Evolutionary conservation across 2,329 filamentous ascomycete genomes (phyloP).

Genomic region (Diaporthe vexans): DNA sequence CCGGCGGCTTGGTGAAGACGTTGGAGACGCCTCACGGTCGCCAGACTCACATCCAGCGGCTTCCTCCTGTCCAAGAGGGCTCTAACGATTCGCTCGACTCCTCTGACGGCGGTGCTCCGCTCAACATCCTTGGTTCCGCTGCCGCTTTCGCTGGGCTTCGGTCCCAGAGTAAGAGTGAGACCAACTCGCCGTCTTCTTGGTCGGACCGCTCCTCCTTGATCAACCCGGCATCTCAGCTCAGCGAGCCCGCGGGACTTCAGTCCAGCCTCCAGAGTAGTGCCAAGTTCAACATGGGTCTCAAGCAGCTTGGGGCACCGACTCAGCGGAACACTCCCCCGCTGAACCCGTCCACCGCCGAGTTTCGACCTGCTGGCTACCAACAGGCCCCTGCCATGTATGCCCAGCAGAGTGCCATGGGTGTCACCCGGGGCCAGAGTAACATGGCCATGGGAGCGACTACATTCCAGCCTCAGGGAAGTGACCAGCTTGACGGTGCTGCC

Average conservation of each 20-base stretch:
- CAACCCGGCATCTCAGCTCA: background rate
- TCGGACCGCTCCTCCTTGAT: background rate
- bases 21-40: background rate
- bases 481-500: background rate
- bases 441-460: background rate
- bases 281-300: background rate
- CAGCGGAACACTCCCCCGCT: background rate
- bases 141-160: conserved; percentile 22
- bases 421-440: background rate
- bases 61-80: conserved; percentile 6
- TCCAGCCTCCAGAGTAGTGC: background rate
- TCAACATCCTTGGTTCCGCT: background rate
- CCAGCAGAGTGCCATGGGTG: background rate
- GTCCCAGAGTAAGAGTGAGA: conserved; percentile 26
- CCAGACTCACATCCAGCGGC: background rate
- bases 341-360: conserved; percentile 15
- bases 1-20: background rate
- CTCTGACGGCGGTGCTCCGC: conserved; percentile 19
- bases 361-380: background rate
- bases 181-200: conserved; percentile 6
- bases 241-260: conserved; percentile 17
- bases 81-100: conserved; percentile 26
- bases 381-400: background rate
- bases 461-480: background rate
- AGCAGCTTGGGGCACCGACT: background rate